phyloP scores from a whole-genome alignment of 371 early-diverging fungal genomes.

The Syncephalis fuscata region DNA sequence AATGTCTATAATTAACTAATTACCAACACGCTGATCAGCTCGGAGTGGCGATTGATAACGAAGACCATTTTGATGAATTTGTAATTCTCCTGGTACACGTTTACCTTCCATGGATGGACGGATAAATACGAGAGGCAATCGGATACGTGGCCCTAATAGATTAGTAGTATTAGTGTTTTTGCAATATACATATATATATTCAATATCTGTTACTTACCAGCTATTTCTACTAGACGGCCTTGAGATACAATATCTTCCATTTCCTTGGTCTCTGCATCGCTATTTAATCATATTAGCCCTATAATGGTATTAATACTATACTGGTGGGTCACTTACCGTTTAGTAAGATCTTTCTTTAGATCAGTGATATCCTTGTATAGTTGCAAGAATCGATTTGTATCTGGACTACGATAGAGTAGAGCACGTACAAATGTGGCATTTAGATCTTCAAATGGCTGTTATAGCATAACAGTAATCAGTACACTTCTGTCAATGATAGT shows the following conservation, averaged over 20 bases:
- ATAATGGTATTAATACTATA: background rate
- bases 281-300: background rate
- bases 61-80: slow-evolving; percentile 89
- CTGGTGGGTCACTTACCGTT: slow-evolving; percentile 16
- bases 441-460: slow-evolving; percentile 70
- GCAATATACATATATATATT: background rate
- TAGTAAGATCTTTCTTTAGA: slow-evolving; percentile 74
- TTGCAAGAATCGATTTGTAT: slow-evolving; percentile 67
- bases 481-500: background rate
- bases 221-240: slow-evolving; percentile 66
- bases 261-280: slow-evolving; percentile 86
- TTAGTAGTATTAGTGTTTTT: too few relatives aligned
- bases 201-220: slow-evolving; percentile 27
- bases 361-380: slow-evolving; percentile 69
- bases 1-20: background rate
- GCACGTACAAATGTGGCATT: slow-evolving; percentile 83
- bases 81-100: slow-evolving; percentile 79
- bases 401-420: slow-evolving; percentile 78
- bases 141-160: slow-evolving; percentile 6
- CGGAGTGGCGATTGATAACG: slow-evolving; percentile 71
- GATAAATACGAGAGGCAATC: slow-evolving; percentile 77
- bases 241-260: slow-evolving; percentile 94
- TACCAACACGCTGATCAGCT: slow-evolving; percentile 64
- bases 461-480: background rate
- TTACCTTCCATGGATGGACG: slow-evolving; percentile 76